Evolutionary conservation across 306 rosid species (phyloP), one percentile per base, ranked within the genome.

Genomic region (Cucurbita ficifolia): DNA sequence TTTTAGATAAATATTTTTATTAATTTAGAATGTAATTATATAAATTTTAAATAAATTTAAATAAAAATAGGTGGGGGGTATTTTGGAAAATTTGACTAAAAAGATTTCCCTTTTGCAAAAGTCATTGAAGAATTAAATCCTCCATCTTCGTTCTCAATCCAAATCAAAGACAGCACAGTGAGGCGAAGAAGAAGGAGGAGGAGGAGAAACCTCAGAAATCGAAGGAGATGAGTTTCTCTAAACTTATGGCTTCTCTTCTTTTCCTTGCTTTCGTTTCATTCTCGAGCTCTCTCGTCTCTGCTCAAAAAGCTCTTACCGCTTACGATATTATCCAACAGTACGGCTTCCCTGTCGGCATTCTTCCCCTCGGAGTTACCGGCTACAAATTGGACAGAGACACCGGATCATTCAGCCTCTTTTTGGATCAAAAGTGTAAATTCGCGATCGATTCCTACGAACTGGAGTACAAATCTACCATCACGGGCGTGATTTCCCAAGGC

Each of bases 261-360:
- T 1, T 38, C 39, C 40, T 79, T 16, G 53, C 77, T 33, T 33
- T 72, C 12, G 39, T 80, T 45, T 24, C 73, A 64, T 54, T 52
- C 24, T 62, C 80, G 42, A 24, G 10, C 29, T 50, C 63, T 35
- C 53, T 57, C 72, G 57, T 43, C 7, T 43, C 69, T 1, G 61
- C 72, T 16, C 72, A 11, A 33, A 67, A 73, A 35, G 48, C 73
- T 6, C 9, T 77, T 1, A 36, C 96, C 8, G 90, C 87, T 0
- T 87, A 89, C 69, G 83, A 86, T n/a, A 65, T 84, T 65, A 85
- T 89, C 2, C 48, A 51, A 55, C 81, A 84, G 39, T 86, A 89
- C 11, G 82, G 74, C 3, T 84, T 89, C 55, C 96, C 96, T 12
- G 65, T 58, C 24, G 92, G 96, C 45, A 78, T 89, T 71, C 89